Base-by-base conservation (phyloP, 495 filamentous ascomycete genomes). In the Pyrenopolyporus hunteri region DNA sequence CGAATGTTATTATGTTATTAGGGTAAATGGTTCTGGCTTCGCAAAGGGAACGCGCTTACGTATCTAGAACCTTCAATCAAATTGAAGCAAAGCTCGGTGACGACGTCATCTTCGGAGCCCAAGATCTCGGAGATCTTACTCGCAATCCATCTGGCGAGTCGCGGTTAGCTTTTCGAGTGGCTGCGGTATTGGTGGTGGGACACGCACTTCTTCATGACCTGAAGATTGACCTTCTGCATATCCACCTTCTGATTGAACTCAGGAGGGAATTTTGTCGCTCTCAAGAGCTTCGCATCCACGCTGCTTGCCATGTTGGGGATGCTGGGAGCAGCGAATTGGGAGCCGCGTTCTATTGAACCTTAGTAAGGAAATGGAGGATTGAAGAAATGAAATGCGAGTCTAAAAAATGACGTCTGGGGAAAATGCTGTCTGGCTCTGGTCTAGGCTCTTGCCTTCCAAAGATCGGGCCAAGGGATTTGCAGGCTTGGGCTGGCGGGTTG, bases 211-310 rank as follows among this genome's bases (percentile, higher is more conserved):
- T 97, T 97, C 86, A 98, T 93, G 53, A 98, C 91, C 74, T 95
- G 92, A 17, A 96, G 79, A 66, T 97, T 97, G 70, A 98, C 91
- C 78, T 98, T 99, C 55, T 84, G 83, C 87, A 94, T 95, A 77
- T 99, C 93, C 33, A 99, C 95, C 81, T 96, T 97, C 72, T 88
- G 84, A 68, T 82, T 93, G 74, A 97, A 98, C 73, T 98, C 94
- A 6, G 87, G 83, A 40, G 94, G 94, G 66, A 97, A 97, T 71
- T 96, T 97, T 50, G 91, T 97, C 74, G 85, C 82, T 82, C 87
- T 88, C 37, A 96, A 78, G 70, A 94, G 82, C 82, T 95, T 96
- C 55, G 88, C 84, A 72, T 97, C 92, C 29, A 92, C 91, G 56
- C 81, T 86, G 50, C 81, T 82, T 63, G 87, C 88, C 89, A 92